Evolutionary conservation across 345 rosid species (phyloP).

Genomic region (Citrus trifoliata): DNA sequence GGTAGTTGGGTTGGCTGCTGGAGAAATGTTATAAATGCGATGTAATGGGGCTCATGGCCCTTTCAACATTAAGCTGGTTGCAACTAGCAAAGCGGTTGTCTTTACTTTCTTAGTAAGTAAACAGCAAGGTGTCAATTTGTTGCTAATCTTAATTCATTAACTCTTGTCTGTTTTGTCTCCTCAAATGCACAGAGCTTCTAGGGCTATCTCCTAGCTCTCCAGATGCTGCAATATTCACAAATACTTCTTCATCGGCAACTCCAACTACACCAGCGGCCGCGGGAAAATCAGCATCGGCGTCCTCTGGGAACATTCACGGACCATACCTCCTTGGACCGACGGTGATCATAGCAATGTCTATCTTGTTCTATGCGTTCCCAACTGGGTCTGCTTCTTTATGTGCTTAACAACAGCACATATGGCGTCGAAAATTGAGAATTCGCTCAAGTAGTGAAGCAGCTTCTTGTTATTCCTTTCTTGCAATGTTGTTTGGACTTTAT

Average conservation of each 20-base stretch:
- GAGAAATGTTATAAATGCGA: neutral
- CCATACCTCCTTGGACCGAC: conserved; percentile 5
- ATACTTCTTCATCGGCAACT: conserved; percentile 31
- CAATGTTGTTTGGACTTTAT: neutral
- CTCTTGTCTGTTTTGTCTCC: neutral
- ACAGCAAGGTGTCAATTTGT: neutral
- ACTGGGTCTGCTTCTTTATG: conserved; percentile 6
- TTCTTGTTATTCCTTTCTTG: neutral
- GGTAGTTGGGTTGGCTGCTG: neutral
- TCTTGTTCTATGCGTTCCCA: conserved; percentile 24
- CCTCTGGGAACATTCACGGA: conserved; percentile 21
- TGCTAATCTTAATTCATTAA: neutral
- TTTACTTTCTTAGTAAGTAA: neutral
- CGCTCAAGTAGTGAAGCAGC: neutral
- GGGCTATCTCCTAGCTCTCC: conserved; percentile 82
- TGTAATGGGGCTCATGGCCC: neutral
- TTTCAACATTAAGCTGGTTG: neutral
- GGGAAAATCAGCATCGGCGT: conserved; percentile 19
- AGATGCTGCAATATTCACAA: conserved; percentile 62
- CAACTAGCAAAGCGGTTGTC: neutral
- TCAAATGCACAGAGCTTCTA: conserved; percentile 54
- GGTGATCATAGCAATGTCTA: conserved; percentile 17
- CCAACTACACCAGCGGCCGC: conserved; percentile 15
- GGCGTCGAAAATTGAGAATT: neutral
- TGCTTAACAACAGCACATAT: neutral